These are phyloP conservation scores for Saccharomyces hybrid DNA, from an alignment of 1,139 yeast species.

Conservation along the genomic window DNA sequence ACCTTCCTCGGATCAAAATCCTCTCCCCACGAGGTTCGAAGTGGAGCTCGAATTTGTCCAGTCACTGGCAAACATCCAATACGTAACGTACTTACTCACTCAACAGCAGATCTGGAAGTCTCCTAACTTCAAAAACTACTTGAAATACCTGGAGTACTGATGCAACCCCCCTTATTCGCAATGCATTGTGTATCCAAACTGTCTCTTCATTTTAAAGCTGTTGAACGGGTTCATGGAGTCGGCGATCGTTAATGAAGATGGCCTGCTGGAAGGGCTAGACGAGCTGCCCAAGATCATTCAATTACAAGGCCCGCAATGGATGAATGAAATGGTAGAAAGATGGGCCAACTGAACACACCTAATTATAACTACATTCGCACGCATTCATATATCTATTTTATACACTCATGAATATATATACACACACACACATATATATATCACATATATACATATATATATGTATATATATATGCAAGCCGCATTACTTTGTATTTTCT, in stretches of 20 bases:
- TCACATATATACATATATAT: not conserved
- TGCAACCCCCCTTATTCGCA: constrained; percentile 55
- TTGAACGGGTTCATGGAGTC: constrained; percentile 36
- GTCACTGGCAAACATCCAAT: constrained; percentile 66
- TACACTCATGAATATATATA: too few species aligned
- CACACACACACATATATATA: not conserved
- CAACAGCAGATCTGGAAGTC: constrained; percentile 39
- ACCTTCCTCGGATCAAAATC: not conserved
- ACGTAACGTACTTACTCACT: constrained; percentile 54
- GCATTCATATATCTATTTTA: not conserved
- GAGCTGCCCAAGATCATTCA: constrained; percentile 48
- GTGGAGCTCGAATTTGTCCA: constrained; percentile 73
- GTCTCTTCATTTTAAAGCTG: constrained; percentile 53
- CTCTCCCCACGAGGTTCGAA: constrained; percentile 61
- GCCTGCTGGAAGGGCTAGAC: constrained; percentile 35
- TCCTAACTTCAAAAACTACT: constrained; percentile 46
- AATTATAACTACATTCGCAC: not conserved
- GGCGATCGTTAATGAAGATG: constrained; percentile 26
- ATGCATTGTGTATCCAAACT: constrained; percentile 65
- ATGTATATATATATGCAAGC: not conserved
- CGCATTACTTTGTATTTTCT: not conserved
- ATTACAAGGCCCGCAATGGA: constrained; percentile 53
- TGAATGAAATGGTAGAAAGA: constrained; percentile 70
- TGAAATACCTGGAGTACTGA: constrained; percentile 65
- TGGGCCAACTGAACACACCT: constrained; percentile 41